Conservation (phyloP, 345 rosid species). For the Eucalyptus tenuipes region DNA sequence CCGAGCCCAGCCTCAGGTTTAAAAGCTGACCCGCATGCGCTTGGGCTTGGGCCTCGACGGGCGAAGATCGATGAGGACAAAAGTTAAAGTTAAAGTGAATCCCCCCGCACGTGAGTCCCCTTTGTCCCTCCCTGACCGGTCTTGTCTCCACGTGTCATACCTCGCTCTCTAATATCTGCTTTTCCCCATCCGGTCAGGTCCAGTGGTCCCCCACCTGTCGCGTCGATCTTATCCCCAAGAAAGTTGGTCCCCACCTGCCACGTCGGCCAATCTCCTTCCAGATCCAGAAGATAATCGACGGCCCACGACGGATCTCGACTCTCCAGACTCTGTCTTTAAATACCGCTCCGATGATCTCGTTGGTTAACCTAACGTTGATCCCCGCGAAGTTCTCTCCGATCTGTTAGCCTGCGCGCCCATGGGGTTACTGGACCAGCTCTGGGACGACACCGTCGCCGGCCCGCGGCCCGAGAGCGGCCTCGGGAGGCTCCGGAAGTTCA, state of each 20-base stretch:
- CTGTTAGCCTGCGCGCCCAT: slow-evolving; percentile 7
- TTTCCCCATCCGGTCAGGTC: background rate
- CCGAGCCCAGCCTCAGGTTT: background rate
- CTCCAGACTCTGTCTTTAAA: background rate
- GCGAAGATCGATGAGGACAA: background rate
- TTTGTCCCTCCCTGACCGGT: background rate
- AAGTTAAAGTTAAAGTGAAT: background rate
- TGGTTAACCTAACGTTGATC: background rate
- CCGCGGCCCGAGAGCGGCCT: slow-evolving; percentile 90
- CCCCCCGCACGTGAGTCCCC: background rate
- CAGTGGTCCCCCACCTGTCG: background rate
- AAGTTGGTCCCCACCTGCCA: background rate
- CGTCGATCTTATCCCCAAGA: background rate
- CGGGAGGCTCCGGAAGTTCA: slow-evolving; percentile 81
- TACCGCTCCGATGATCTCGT: no score
- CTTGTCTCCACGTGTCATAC: background rate
- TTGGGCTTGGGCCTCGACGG: background rate
- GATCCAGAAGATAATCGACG: background rate
- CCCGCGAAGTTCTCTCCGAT: background rate
- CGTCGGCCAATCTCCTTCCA: background rate
- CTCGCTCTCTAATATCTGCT: background rate
- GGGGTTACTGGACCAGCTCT: slow-evolving; percentile 85
- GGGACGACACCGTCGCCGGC: slow-evolving; percentile 99
- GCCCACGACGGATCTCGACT: background rate
- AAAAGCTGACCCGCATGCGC: background rate